Percentiles rank a stretch among this genome's conserved stretches.
Conservation (phyloP, 106 monocot species). For the Dendrobium huoshanense region DNA sequence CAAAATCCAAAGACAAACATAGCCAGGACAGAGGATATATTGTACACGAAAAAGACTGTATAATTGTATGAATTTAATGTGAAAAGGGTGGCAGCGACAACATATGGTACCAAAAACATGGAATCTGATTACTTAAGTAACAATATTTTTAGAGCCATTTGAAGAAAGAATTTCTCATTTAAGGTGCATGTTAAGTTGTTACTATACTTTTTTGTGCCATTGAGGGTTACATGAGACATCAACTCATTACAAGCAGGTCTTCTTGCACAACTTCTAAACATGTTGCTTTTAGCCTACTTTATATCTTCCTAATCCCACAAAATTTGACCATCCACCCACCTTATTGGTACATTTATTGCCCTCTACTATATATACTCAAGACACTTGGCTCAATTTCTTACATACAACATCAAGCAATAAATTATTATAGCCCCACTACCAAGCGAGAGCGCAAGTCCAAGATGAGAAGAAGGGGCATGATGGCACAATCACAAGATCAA, state of each 20-base stretch:
- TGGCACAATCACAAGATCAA: no score
- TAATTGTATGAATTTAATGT: not conserved
- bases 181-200: not conserved
- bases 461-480: no score
- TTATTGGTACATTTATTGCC: not conserved
- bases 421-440: no score
- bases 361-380: not conserved
- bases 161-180: not conserved
- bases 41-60: not conserved
- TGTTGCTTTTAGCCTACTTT: not conserved
- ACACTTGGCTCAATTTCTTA: not conserved
- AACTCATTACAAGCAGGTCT: not conserved
- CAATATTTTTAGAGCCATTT: not conserved
- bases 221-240: not conserved
- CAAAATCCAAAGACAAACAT: slow-evolving; percentile 1
- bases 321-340: not conserved
- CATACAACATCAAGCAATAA: no score
- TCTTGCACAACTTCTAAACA: not conserved
- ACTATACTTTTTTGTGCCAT: not conserved
- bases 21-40: not conserved
- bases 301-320: not conserved
- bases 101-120: not conserved
- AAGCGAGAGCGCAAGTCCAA: no score
- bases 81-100: not conserved
- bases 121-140: not conserved